phyloP scores from a whole-genome alignment of 1,284 basidiomycete species.

The Chalciporus sp. region DNA sequence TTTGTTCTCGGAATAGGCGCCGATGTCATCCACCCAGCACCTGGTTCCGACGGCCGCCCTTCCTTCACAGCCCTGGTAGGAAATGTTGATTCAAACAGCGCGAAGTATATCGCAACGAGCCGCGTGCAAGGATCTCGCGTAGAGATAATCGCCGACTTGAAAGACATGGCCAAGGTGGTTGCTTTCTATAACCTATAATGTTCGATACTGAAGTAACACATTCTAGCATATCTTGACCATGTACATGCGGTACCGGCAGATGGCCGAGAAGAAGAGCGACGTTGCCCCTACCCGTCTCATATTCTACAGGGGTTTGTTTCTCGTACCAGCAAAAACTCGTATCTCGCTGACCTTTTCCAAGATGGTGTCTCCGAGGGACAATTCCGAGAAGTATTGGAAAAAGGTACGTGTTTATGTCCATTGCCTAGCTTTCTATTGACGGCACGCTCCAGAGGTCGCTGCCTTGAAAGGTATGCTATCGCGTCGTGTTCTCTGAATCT shows the following conservation, averaged over 20 bases:
- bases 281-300: slow-evolving; percentile 64
- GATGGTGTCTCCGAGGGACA: slow-evolving; percentile 84
- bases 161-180: slow-evolving; percentile 58
- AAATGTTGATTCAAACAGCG: slow-evolving; percentile 68
- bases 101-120: slow-evolving; percentile 55
- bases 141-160: slow-evolving; percentile 75
- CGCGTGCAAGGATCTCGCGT: slow-evolving; percentile 67
- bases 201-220: slow-evolving; percentile 10
- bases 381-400: slow-evolving; percentile 66
- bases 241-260: slow-evolving; percentile 57
- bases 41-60: slow-evolving; percentile 69
- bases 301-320: slow-evolving; percentile 64
- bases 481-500: slow-evolving; percentile 3
- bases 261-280: slow-evolving; percentile 52
- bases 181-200: slow-evolving; percentile 1
- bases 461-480: slow-evolving; percentile 51
- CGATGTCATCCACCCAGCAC: slow-evolving; percentile 78
- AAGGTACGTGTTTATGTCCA: slow-evolving; percentile 42
- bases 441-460: slow-evolving; percentile 51
- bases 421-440: neutral
- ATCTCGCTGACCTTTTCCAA: slow-evolving; percentile 27
- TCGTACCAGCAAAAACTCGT: neutral
- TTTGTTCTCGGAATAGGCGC: slow-evolving; percentile 47
- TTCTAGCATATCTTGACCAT: slow-evolving; percentile 52
- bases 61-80: slow-evolving; percentile 78